Evolutionary conservation across 140 eudicot genomes (phyloP).

Genomic region (Ambrosia hybrid): DNA sequence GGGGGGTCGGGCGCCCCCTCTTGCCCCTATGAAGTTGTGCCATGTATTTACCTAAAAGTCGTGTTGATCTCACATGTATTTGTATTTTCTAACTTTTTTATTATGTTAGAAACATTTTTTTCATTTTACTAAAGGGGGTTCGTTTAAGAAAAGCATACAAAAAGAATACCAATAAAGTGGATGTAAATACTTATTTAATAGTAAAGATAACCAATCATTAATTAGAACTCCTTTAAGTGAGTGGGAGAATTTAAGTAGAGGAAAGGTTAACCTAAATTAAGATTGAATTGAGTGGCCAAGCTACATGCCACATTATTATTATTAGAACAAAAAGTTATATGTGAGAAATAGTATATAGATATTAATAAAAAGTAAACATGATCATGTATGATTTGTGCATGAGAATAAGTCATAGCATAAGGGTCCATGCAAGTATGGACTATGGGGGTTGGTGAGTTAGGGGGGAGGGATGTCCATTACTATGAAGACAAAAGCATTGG

Average conservation of each 20-base stretch:
- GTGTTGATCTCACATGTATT: too few relatives aligned
- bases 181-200: not conserved
- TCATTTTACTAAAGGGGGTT: not conserved
- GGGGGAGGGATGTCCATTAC: constrained; percentile 25
- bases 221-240: constrained; percentile 31
- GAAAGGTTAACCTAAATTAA: constrained; percentile 24
- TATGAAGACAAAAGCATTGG: constrained; percentile 44
- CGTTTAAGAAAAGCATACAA: constrained; percentile 13
- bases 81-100: too few relatives aligned
- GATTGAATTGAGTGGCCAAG: constrained; percentile 21
- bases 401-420: constrained; percentile 26
- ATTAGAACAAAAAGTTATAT: constrained; percentile 9
- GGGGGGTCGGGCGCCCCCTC: too few relatives aligned
- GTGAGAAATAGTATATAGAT: constrained; percentile 12
- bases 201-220: constrained; percentile 26
- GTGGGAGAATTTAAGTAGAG: constrained; percentile 28
- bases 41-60: too few relatives aligned
- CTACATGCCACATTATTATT: constrained; percentile 25
- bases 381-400: constrained; percentile 32
- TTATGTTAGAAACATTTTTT: too few relatives aligned
- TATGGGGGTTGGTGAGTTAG: constrained; percentile 28
- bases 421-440: constrained; percentile 37
- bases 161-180: constrained; percentile 23
- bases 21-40: too few relatives aligned
- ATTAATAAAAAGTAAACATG: constrained; percentile 19